Evolutionary conservation across 768 basidiomycete genomes (phyloP), one percentile per base, ranked within the genome.

Genomic region (Pisolithus albus): DNA sequence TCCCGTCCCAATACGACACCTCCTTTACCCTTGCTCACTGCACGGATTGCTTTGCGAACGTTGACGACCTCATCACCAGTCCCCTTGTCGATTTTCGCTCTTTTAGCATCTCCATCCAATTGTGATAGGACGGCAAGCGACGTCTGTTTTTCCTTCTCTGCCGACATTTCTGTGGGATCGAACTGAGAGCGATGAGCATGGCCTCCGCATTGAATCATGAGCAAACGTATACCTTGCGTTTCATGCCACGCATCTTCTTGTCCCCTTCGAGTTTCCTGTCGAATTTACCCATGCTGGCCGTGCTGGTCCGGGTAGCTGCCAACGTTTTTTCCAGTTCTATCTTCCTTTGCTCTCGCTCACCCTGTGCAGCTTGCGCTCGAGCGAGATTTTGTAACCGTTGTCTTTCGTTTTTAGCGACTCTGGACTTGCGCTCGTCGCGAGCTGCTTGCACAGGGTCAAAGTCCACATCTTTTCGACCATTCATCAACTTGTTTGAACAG

Each of bases 271-370:
- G 77, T 62, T 77, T 82, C 57, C 81, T 85, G 67, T 98, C 95
- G 60, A 96, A 99, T 59, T 80, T 85, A 57, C 96, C 96, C 85
- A 99, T 85, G 60, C 91, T 94, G 0, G 93, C 96, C 0, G 96
- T 99, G 54, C 92, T 92, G 26, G 75, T 72, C 53, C 88, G 81
- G 1, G 87, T 83, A 10, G 84, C 77, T 7, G 88, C 82, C 23
- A 96, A 72, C 1, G 86, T 85, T 52, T 77, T 76, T 19, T 92
- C 87, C 16, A 98, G 78, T 13, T 90, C 84, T 13, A 64, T 59
- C 69, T 92, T 91, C 21, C 88, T 82, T 44, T 75, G 67, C 19
- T 74, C 66, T 49, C 73, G 72, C 48, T 71, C 66, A 5, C 70
- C 59, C 38, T 52, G 50, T 41, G 68, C 57, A 0, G 67, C 60